phyloP scores from a whole-genome alignment of 2,329 filamentous ascomycete species.

The Neodidymelliopsis sp. region DNA sequence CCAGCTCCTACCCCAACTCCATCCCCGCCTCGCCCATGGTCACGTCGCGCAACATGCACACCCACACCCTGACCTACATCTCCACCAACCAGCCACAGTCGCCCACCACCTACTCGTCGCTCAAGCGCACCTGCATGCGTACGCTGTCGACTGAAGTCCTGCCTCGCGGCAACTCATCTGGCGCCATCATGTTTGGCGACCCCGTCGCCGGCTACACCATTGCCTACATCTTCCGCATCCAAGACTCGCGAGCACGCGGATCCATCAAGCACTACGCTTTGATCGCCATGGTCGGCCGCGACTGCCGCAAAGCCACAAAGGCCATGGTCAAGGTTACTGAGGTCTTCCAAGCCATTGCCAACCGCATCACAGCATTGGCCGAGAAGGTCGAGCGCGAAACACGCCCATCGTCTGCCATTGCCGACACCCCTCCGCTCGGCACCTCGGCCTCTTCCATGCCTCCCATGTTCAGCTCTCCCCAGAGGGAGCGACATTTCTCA shows the following conservation, averaged over 20 bases:
- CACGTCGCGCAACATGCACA: slow-evolving; percentile 54
- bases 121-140: slow-evolving; percentile 65
- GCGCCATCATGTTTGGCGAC: slow-evolving; percentile 66
- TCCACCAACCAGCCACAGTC: slow-evolving; percentile 64
- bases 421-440: slow-evolving; percentile 42
- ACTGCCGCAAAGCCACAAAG: slow-evolving; percentile 59
- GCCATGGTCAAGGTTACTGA: slow-evolving; percentile 51
- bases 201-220: slow-evolving; percentile 64
- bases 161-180: slow-evolving; percentile 63
- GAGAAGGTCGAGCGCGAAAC: slow-evolving; percentile 50
- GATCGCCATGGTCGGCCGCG: slow-evolving; percentile 63
- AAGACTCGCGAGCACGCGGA: slow-evolving; percentile 65
- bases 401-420: slow-evolving; percentile 40
- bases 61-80: slow-evolving; percentile 65
- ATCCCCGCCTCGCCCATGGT: slow-evolving; percentile 53
- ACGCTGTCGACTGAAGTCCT: slow-evolving; percentile 65
- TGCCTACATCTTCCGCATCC: slow-evolving; percentile 66
- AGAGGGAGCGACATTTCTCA: slow-evolving; percentile 38
- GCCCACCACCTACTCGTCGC: slow-evolving; percentile 61
- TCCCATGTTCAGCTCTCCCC: slow-evolving; percentile 38
- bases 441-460: slow-evolving; percentile 39
- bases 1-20: slow-evolving; percentile 42
- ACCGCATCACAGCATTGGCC: slow-evolving; percentile 57
- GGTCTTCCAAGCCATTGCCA: slow-evolving; percentile 62
- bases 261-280: slow-evolving; percentile 65